A percentile compares a stretch with the other conserved stretches of the same genome.
Evolutionary conservation across 2,329 filamentous ascomycete species (phyloP).

Genomic region (Trichophyton simii): DNA sequence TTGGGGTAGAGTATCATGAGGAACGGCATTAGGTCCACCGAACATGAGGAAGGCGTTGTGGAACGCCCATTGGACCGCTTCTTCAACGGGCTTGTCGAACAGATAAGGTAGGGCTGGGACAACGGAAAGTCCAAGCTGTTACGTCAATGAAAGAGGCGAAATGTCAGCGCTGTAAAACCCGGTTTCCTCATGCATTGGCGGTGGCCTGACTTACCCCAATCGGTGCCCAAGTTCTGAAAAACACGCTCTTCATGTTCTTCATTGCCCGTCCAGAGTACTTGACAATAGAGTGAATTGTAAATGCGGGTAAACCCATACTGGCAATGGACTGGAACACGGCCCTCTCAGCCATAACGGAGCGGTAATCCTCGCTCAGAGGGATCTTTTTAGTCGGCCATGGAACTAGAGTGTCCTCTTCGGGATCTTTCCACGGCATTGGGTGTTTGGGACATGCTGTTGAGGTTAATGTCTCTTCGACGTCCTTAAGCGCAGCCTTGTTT

Average conservation of each 20-base stretch:
- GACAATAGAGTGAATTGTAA: slow-evolving; percentile 89
- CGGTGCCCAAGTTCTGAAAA: slow-evolving; percentile 70
- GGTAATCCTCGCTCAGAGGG: slow-evolving; percentile 73
- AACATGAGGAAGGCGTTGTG: slow-evolving; percentile 65
- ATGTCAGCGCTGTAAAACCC: background rate
- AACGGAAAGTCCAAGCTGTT: slow-evolving; percentile 50
- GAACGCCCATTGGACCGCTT: slow-evolving; percentile 81
- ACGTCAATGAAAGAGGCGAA: background rate
- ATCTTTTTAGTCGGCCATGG: slow-evolving; percentile 38
- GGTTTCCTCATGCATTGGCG: no score
- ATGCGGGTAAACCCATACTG: slow-evolving; percentile 84
- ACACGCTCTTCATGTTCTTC: slow-evolving; percentile 65
- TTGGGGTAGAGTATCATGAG: slow-evolving; percentile 10
- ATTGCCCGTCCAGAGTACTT: slow-evolving; percentile 76
- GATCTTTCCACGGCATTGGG: slow-evolving; percentile 20
- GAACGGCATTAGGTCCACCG: slow-evolving; percentile 51
- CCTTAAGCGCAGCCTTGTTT: background rate
- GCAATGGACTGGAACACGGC: slow-evolving; percentile 83
- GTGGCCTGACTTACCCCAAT: slow-evolving; percentile 58
- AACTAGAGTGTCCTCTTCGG: slow-evolving; percentile 18
- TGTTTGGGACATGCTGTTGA: slow-evolving; percentile 11
- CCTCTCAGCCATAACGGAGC: slow-evolving; percentile 80
- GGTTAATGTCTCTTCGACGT: background rate
- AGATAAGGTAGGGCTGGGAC: slow-evolving; percentile 74
- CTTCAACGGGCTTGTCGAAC: slow-evolving; percentile 87